A percentile compares a stretch with the other conserved stretches of the same genome.
phyloP scores from a whole-genome alignment of 768 basidiomycete genomes.

The Trametes cingulata region DNA sequence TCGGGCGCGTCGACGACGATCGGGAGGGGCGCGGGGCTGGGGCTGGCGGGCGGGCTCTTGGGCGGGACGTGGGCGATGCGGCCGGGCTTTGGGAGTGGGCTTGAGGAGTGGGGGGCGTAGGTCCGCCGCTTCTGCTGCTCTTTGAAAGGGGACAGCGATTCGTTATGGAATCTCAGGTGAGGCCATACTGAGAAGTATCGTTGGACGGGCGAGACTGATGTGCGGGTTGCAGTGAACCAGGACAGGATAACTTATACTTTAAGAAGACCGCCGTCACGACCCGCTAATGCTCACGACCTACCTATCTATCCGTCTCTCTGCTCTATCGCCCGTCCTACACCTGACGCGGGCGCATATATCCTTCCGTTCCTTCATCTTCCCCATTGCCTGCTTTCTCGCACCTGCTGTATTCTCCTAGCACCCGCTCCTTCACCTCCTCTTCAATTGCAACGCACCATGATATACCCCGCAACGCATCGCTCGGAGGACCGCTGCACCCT shows the following conservation, averaged over 20 bases:
- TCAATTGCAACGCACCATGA: no score
- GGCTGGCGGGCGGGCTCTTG: neutral
- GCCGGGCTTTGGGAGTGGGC: slow-evolving; percentile 23
- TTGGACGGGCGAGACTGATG: no score
- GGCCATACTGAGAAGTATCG: no score
- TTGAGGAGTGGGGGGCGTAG: slow-evolving; percentile 32
- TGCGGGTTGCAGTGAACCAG: no score
- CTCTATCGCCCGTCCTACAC: neutral
- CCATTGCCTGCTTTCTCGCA: neutral
- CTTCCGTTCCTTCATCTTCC: neutral
- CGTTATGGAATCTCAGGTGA: no score
- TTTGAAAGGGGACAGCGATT: no score
- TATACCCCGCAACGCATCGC: no score
- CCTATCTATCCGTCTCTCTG: neutral
- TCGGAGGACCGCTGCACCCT: no score
- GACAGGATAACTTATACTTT: slow-evolving; percentile 4
- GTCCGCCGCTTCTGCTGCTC: neutral
- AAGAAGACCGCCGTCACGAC: neutral
- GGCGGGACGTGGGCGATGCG: slow-evolving; percentile 24
- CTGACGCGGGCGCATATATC: neutral
- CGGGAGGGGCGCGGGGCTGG: slow-evolving; percentile 4
- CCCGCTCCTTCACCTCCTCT: neutral
- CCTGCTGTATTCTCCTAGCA: neutral
- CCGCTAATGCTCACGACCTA: neutral
- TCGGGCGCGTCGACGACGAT: slow-evolving; percentile 7